These are phyloP conservation scores for Leonotis leonurus DNA, from an alignment of 257 asterid genomes.

Conservation along the genomic window DNA sequence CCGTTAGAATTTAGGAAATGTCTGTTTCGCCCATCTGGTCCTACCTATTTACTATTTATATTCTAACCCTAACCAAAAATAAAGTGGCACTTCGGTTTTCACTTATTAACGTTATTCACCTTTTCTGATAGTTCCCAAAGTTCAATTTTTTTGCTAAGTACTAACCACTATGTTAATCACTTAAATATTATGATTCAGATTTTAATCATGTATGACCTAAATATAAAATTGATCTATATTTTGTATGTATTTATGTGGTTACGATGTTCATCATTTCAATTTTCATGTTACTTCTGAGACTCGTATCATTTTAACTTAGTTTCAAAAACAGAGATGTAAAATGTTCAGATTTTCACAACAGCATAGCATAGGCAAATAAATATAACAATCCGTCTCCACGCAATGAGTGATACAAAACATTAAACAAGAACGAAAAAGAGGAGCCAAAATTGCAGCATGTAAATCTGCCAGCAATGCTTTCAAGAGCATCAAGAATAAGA, in stretches of 20 bases:
- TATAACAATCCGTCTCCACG: neutral
- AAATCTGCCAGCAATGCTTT: neutral
- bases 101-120: neutral
- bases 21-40: neutral
- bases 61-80: neutral
- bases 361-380: neutral
- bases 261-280: too few species aligned
- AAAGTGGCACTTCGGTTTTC: neutral
- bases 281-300: too few species aligned
- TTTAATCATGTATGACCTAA: too few species aligned
- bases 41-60: neutral
- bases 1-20: conserved; percentile 28
- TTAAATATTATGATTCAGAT: too few species aligned
- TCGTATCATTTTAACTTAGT: too few species aligned
- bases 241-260: too few species aligned
- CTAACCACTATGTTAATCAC: too few species aligned
- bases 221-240: too few species aligned
- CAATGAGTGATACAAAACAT: neutral
- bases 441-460: neutral
- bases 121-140: neutral
- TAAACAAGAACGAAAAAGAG: neutral
- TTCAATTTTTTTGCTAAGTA: too few species aligned
- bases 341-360: neutral
- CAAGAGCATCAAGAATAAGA: neutral
- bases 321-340: too few species aligned